Evolutionary conservation across 495 filamentous ascomycete species (phyloP).

Genomic region (Hypoxylon rickii): DNA sequence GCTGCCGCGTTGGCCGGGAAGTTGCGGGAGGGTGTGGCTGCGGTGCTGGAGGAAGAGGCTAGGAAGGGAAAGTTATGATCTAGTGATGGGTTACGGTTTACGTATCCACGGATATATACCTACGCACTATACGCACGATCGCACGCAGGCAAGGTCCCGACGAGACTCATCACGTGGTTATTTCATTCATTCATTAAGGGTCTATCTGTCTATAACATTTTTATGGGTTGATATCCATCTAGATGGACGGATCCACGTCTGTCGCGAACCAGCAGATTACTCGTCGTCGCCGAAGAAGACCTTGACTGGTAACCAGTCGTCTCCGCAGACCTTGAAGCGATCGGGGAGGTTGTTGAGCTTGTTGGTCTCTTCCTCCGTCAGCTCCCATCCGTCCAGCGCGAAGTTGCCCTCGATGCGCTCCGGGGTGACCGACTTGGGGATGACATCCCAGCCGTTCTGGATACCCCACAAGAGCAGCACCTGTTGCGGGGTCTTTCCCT

Average conservation of each 20-base stretch:
- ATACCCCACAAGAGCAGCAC: constrained; percentile 71
- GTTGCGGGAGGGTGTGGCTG: constrained; percentile 64
- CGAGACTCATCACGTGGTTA: background rate
- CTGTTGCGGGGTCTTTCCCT: constrained; percentile 70
- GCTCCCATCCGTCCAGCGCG: constrained; percentile 66
- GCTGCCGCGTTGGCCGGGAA: constrained; percentile 63
- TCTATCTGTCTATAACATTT: too few relatives aligned
- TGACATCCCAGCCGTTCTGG: constrained; percentile 73
- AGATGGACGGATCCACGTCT: constrained; percentile 8
- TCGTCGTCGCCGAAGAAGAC: constrained; percentile 90
- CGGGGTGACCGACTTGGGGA: constrained; percentile 70
- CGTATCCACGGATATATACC: background rate
- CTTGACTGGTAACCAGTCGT: constrained; percentile 72
- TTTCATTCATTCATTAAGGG: constrained; percentile 18
- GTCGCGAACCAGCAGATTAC: constrained; percentile 35
- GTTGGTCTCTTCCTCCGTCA: constrained; percentile 66
- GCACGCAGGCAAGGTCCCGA: too few relatives aligned
- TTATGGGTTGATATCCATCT: too few relatives aligned
- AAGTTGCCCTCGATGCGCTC: constrained; percentile 67
- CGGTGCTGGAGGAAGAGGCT: constrained; percentile 56
- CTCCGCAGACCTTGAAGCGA: constrained; percentile 75
- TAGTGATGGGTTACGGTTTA: too few relatives aligned
- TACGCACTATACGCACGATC: too few relatives aligned
- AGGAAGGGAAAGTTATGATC: constrained; percentile 38
- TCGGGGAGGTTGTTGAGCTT: constrained; percentile 66